Evolutionary conservation across 352 stramenopile species (phyloP), one percentile per base, ranked within the genome.

Genomic region (Phytophthora aleatoria): DNA sequence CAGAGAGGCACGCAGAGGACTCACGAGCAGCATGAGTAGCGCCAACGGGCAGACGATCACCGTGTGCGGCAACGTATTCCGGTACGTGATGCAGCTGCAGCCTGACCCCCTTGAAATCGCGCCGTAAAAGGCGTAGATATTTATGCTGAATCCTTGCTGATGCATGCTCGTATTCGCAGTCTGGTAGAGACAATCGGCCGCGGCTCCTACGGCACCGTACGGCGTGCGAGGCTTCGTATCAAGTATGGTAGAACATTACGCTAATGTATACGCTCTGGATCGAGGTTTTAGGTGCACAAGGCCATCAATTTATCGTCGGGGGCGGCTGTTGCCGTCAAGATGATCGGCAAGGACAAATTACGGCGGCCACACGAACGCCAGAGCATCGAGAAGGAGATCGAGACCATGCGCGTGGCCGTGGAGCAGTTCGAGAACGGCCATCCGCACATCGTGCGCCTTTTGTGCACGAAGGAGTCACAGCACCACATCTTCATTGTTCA

Each of bases 381-480:
- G 30, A 91, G 82, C 71, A 94, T 94, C 60, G 83, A 92, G 50
- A 94, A 94, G 53, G 85, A 94, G 70, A 92, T 94, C 39, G 85
- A 91, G 66, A 94, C 85, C 20, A 94, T 94, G 85, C 81, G 81
- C 53, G 85, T 94, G 38, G 85, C 85, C 13, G 85, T 94, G 35
- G 85, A 94, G 71, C 81, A 92, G 67, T 94, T 87, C 58, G 85
- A 94, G 65, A 94, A 94, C 38, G 85, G 85, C n/a, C 85, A 94
- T 57, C 85, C 85, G 50, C 84, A 94, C 45, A 94, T 94, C 49
- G 83, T 94, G 56, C 85, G 85, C 5, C 64, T 94, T 52, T 56
- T 94, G 35, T 91, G 81, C 56, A 94, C 85, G 4, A 93, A 93
- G 43, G 83, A 92, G 59, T 94, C 85, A 41, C 81, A 92, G 64